Evolutionary conservation across 2,329 filamentous ascomycete species (phyloP), one percentile per base, ranked within the genome.

Genomic region (Chalaropsis thielavioides): DNA sequence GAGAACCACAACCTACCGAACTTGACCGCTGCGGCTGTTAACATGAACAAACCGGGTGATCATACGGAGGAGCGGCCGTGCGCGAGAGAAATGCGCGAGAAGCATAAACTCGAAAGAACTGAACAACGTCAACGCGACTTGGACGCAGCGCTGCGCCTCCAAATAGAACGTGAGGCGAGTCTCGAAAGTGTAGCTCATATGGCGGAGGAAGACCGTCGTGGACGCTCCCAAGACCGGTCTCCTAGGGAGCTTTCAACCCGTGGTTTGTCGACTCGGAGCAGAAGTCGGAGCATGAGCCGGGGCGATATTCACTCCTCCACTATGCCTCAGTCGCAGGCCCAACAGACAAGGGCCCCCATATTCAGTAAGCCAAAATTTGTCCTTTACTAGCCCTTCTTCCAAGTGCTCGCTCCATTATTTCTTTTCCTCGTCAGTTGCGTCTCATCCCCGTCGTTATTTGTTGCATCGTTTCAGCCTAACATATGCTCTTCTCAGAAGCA

Each of bases 1-100:
- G 76, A 82, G 67, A 85, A 81, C 69, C 77, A 75, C 68, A 85
- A 81, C 63, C 71, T 85, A 22, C 76, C 82, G 54, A 76, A 84
- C 63, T 74, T 84, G 69, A 81, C 83, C 17, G 78, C 78, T 2
- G 83, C 80, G 0, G 80, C 79, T 4, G 75, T 79, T n/a, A 80
- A 77, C 4, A 79, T 41, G 62, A 60, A n/a, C 59, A 67, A 77
- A 79, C 67, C 79, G 83, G 70, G 15, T 43, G 65, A 22, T 62
- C 65, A 3, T 17, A 58, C 2, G 59, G 62, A n/a, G 38, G 65
- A 61, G 63, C 59, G 17, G 22, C 4, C 15, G 22, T 6, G 7
- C n/a, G n/a, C n/a, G n/a, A n/a, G n/a, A n/a, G n/a, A n/a, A n/a
- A n/a, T n/a, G n/a, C n/a, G n/a, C n/a, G n/a, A n/a, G n/a, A n/a